These are phyloP conservation scores for Clitopilus hobsonii DNA, from an alignment of 768 basidiomycete species.

Conservation along the genomic window DNA sequence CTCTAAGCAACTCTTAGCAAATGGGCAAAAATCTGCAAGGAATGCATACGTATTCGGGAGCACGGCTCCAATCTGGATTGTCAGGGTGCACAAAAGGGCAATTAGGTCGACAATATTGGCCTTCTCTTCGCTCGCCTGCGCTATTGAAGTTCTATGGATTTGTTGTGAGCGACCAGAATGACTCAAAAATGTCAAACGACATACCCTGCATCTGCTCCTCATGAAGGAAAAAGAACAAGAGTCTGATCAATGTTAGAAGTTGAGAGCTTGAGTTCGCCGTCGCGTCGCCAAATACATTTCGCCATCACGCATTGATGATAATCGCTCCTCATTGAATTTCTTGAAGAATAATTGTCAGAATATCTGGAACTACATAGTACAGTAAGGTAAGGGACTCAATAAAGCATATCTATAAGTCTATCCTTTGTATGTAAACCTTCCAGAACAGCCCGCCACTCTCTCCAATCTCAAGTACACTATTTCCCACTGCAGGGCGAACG, in stretches of 20 bases:
- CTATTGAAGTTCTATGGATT: slow-evolving; percentile 15
- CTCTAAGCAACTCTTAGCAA: no score
- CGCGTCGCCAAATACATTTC: neutral
- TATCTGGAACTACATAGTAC: neutral
- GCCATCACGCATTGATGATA: no score
- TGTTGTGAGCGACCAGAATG: neutral
- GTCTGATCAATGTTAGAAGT: no score
- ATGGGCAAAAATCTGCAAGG: neutral
- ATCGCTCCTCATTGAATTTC: no score
- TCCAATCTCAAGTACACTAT: slow-evolving; percentile 66
- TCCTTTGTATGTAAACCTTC: slow-evolving; percentile 63
- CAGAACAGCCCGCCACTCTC: slow-evolving; percentile 65
- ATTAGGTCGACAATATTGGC: slow-evolving; percentile 10
- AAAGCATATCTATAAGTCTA: slow-evolving; percentile 11
- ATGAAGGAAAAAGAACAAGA: neutral
- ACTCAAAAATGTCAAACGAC: neutral
- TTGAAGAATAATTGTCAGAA: no score
- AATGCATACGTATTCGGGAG: slow-evolving; percentile 5
- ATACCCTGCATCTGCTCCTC: slow-evolving; percentile 13
- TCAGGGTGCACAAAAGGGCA: slow-evolving; percentile 22
- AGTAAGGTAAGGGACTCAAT: neutral
- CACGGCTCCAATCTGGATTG: slow-evolving; percentile 15
- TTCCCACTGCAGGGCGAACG: slow-evolving; percentile 52
- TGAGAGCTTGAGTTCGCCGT: neutral
- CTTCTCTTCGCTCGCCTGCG: slow-evolving; percentile 12